phyloP scores from a whole-genome alignment of 2,329 filamentous ascomycete species.

The Beauveria australis region DNA sequence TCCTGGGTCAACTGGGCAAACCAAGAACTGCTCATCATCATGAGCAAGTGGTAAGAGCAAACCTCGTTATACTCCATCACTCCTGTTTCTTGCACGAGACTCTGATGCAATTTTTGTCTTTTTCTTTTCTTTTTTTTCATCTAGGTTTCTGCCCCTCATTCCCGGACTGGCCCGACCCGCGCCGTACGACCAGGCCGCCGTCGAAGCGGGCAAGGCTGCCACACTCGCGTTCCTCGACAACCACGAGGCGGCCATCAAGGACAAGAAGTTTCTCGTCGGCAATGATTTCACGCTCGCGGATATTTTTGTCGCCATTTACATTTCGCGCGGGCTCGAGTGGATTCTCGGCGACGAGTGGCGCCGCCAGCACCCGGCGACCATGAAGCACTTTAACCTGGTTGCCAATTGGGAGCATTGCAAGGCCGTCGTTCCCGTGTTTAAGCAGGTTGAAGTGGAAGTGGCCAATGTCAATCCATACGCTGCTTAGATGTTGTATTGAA shows the following conservation, averaged over 20 bases:
- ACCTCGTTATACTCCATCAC: no score
- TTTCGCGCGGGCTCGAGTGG: constrained; percentile 3
- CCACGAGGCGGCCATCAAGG: not conserved
- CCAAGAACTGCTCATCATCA: constrained; percentile 3
- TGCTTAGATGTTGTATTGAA: not conserved
- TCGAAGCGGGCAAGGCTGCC: not conserved
- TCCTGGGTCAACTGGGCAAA: constrained; percentile 9
- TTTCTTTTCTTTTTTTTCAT: not conserved
- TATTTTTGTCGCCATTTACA: not conserved
- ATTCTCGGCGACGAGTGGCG: not conserved
- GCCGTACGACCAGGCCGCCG: constrained; percentile 4
- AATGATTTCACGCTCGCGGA: not conserved
- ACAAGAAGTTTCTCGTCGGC: not conserved
- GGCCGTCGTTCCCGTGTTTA: not conserved
- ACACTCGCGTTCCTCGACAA: not conserved
- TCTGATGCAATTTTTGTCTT: no score
- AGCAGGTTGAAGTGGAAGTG: not conserved
- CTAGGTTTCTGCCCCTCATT: constrained; percentile 1
- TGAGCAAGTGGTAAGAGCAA: constrained; percentile 1
- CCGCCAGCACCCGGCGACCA: not conserved
- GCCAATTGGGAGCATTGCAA: not conserved
- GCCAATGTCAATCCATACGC: not conserved
- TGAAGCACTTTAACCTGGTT: not conserved
- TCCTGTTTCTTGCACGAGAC: no score
- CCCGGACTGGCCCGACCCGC: not conserved